These are phyloP conservation scores for Fusarium sp. DNA, from an alignment of 2,329 filamentous ascomycete genomes.

Conservation along the genomic window DNA sequence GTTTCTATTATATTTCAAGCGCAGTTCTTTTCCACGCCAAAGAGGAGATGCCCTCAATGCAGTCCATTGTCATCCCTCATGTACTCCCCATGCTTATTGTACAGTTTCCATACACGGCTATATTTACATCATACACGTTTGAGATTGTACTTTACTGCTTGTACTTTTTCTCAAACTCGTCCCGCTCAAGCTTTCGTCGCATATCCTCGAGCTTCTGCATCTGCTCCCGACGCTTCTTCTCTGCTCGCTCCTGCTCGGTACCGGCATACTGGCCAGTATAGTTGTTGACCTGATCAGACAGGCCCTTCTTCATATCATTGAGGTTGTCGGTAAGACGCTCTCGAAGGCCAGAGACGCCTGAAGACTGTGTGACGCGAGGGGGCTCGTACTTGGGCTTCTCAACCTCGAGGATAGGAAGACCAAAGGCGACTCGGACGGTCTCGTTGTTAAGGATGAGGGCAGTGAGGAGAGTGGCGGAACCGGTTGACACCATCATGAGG, in stretches of 20 bases:
- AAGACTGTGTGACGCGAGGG: constrained; percentile 43
- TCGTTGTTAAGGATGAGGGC: constrained; percentile 52
- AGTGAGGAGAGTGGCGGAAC: constrained; percentile 52
- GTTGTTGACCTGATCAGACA: constrained; percentile 49
- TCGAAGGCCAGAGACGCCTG: constrained; percentile 42
- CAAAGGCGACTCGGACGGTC: constrained; percentile 52
- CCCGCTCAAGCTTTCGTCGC: constrained; percentile 50
- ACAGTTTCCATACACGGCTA: constrained; percentile 23
- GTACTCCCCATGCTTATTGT: constrained; percentile 35
- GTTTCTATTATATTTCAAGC: no score
- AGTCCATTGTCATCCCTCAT: constrained; percentile 21
- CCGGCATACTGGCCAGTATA: constrained; percentile 50
- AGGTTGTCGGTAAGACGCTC: constrained; percentile 50
- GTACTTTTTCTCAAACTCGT: constrained; percentile 57
- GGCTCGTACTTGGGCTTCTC: constrained; percentile 49
- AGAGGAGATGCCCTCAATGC: neutral
- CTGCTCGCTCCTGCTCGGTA: constrained; percentile 49
- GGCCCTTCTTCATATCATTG: constrained; percentile 53
- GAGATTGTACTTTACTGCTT: constrained; percentile 41
- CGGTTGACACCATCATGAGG: constrained; percentile 59
- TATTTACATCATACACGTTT: constrained; percentile 29
- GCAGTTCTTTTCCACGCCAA: no score
- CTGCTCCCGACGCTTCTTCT: constrained; percentile 50
- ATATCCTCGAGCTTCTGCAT: constrained; percentile 51
- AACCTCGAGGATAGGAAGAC: constrained; percentile 51